Evolutionary conservation across 164 flowering plant species (phyloP).

Genomic region (Aristolochia californica): DNA sequence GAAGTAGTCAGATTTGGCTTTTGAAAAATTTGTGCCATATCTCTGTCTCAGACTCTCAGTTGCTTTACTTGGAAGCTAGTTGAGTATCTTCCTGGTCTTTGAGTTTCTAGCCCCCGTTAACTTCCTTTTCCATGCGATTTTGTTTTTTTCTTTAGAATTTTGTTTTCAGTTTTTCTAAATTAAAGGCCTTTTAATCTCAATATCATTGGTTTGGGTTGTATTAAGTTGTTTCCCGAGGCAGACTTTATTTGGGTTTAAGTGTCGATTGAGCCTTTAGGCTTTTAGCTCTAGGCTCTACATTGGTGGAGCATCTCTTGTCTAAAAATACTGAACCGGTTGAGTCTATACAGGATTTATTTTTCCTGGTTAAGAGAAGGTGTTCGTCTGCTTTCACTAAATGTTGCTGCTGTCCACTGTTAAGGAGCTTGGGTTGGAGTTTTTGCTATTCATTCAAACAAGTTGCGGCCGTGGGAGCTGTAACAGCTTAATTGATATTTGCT

Average conservation of each 20-base stretch:
- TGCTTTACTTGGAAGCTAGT: not conserved
- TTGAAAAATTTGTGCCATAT: no score
- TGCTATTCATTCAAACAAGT: not conserved
- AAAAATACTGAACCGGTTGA: not conserved
- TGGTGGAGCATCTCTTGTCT: not conserved
- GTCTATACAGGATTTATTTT: conserved; percentile 4
- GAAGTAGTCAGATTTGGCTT: no score
- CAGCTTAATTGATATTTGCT: not conserved
- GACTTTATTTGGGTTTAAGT: conserved; percentile 4
- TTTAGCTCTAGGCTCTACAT: not conserved
- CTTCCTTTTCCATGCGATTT: not conserved
- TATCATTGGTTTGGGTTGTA: not conserved
- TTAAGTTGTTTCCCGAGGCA: conserved; percentile 7
- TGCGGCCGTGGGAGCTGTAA: not conserved
- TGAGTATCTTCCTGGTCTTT: not conserved
- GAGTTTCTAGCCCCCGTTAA: not conserved
- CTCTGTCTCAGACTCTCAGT: no score
- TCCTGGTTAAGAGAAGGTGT: not conserved
- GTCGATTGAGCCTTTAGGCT: not conserved
- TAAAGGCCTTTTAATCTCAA: not conserved
- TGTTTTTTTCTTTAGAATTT: not conserved
- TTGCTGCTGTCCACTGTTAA: not conserved
- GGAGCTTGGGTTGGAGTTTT: not conserved
- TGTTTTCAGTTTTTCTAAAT: not conserved
- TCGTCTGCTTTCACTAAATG: not conserved